Percentiles rank a stretch among this genome's conserved stretches.
Conservation (phyloP, 1,284 basidiomycete genomes). For the Microbotryum scabiosae region DNA sequence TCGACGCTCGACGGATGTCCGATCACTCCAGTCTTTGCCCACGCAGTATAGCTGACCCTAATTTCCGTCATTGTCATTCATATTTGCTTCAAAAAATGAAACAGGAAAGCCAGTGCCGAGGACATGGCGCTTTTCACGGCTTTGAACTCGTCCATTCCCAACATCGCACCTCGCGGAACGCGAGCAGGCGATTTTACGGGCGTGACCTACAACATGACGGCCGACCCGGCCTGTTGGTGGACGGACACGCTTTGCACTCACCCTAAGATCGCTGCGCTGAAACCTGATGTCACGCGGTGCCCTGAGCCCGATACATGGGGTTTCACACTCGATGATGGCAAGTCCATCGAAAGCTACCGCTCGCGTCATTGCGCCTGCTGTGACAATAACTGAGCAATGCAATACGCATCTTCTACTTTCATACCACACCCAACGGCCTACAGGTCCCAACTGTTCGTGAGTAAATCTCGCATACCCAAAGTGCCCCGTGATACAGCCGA, state of each 20-base stretch:
- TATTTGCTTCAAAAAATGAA: too few relatives aligned
- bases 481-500: not conserved
- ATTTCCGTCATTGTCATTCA: too few relatives aligned
- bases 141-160: slow-evolving; percentile 29
- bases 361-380: slow-evolving; percentile 36
- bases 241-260: slow-evolving; percentile 37
- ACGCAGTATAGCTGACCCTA: too few relatives aligned
- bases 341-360: too few relatives aligned
- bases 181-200: slow-evolving; percentile 25
- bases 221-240: slow-evolving; percentile 32
- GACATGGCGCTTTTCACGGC: slow-evolving; percentile 22
- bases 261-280: slow-evolving; percentile 15
- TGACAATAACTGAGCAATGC: not conserved
- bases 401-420: not conserved
- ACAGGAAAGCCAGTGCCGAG: too few relatives aligned
- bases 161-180: slow-evolving; percentile 28
- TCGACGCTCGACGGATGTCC: not conserved
- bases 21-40: too few relatives aligned
- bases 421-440: too few relatives aligned
- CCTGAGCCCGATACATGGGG: slow-evolving; percentile 48
- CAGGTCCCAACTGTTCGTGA: slow-evolving; percentile 39
- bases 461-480: slow-evolving; percentile 1
- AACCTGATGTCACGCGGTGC: slow-evolving; percentile 29
- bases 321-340: slow-evolving; percentile 47
- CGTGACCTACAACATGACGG: slow-evolving; percentile 21